Evolutionary conservation across 2,329 filamentous ascomycete genomes (phyloP).

Genomic region (Camillea tinctor): DNA sequence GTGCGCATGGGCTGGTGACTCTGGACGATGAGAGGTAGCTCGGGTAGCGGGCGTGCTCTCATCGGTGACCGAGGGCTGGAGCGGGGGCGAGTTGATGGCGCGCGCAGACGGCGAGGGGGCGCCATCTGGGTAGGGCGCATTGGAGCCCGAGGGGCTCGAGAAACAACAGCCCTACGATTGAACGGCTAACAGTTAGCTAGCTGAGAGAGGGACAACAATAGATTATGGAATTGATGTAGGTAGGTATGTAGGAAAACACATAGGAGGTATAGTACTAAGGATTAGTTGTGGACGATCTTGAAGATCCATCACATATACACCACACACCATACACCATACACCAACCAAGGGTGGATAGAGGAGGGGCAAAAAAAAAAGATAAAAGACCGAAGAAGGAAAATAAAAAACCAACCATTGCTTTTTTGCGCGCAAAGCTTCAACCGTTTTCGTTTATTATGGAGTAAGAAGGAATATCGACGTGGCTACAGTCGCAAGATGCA

Average conservation of each 20-base stretch:
- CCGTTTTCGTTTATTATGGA: too few relatives aligned
- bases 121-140: constrained; percentile 51
- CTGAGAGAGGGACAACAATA: background rate
- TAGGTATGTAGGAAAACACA: too few relatives aligned
- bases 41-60: constrained; percentile 24
- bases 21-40: constrained; percentile 14
- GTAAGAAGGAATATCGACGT: background rate
- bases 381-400: too few relatives aligned
- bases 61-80: constrained; percentile 33
- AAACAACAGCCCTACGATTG: constrained; percentile 55
- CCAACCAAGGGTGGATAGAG: background rate
- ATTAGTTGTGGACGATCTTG: too few relatives aligned
- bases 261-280: too few relatives aligned
- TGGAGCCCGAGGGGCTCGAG: constrained; percentile 50
- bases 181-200: background rate
- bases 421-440: background rate
- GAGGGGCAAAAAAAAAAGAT: background rate
- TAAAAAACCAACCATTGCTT: constrained; percentile 19
- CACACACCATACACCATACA: too few relatives aligned
- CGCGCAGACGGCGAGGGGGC: constrained; percentile 50
- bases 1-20: constrained; percentile 11
- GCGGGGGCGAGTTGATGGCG: constrained; percentile 48
- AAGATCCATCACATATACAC: too few relatives aligned
- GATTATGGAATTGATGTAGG: too few relatives aligned
- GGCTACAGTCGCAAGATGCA: background rate